These are phyloP conservation scores for Trichoderma gamsii DNA, from an alignment of 495 filamentous ascomycete species.

Conservation along the genomic window DNA sequence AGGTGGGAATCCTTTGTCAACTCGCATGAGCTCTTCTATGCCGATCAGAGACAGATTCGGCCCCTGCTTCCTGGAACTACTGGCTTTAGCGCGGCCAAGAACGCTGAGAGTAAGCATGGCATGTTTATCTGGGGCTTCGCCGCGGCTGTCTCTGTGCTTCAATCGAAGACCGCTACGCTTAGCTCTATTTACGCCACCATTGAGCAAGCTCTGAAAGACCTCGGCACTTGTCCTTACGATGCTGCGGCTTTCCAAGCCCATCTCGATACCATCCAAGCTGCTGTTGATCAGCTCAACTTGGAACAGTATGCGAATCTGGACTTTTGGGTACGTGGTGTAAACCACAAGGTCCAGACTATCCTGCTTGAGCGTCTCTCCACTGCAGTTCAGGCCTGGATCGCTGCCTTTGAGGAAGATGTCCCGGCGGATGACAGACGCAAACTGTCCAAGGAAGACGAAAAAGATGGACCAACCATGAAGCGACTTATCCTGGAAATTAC, in stretches of 20 bases:
- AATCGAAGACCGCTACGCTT: slow-evolving; percentile 74
- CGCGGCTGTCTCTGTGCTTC: slow-evolving; percentile 72
- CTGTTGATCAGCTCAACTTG: slow-evolving; percentile 90
- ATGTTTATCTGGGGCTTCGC: slow-evolving; percentile 94
- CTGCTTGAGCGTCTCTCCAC: slow-evolving; percentile 70
- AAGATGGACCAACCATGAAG: slow-evolving; percentile 53
- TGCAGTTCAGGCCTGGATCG: slow-evolving; percentile 78
- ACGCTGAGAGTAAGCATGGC: slow-evolving; percentile 84
- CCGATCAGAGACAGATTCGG: slow-evolving; percentile 47
- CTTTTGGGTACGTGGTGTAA: slow-evolving; percentile 81
- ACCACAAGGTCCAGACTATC: slow-evolving; percentile 71
- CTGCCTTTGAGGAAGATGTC: slow-evolving; percentile 64
- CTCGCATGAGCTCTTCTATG: slow-evolving; percentile 81
- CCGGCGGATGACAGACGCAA: slow-evolving; percentile 40
- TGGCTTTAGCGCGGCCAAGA: slow-evolving; percentile 49
- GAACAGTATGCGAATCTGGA: slow-evolving; percentile 90
- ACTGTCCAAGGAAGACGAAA: slow-evolving; percentile 36
- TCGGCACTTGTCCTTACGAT: slow-evolving; percentile 82
- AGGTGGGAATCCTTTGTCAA: slow-evolving; percentile 98
- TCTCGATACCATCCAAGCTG: slow-evolving; percentile 77
- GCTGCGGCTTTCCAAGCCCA: slow-evolving; percentile 65
- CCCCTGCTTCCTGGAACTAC: slow-evolving; percentile 52
- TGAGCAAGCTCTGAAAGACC: slow-evolving; percentile 70
- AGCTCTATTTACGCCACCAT: slow-evolving; percentile 74
- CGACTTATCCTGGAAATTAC: slow-evolving; percentile 81